These are phyloP conservation scores for Hypoxylon subgilvum DNA, from an alignment of 495 filamentous ascomycete genomes.

Conservation along the genomic window DNA sequence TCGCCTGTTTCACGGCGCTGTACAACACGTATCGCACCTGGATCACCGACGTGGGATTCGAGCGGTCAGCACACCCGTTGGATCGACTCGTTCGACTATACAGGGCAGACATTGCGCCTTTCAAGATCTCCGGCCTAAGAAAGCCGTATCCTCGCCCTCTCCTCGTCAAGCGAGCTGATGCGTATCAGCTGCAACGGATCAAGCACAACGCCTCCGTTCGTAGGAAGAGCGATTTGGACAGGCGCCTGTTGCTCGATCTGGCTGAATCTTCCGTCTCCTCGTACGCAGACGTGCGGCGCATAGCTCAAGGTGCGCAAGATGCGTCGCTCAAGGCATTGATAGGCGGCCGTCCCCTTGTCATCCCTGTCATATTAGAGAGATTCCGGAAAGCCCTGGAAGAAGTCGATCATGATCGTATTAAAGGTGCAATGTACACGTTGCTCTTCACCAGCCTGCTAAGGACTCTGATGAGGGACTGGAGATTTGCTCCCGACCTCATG, in stretches of 20 bases:
- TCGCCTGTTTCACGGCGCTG: conserved; percentile 88
- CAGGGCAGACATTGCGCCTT: conserved; percentile 82
- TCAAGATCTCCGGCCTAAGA: conserved; percentile 89
- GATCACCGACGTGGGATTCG: conserved; percentile 97
- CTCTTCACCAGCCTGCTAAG: conserved; percentile 88
- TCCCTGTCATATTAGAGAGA: conserved; percentile 80
- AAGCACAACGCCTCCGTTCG: conserved; percentile 90
- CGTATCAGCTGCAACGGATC: conserved; percentile 91
- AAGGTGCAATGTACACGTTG: conserved; percentile 88
- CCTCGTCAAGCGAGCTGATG: conserved; percentile 85
- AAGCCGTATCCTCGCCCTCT: conserved; percentile 92
- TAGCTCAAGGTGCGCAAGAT: conserved; percentile 89
- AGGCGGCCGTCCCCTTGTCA: conserved; percentile 83
- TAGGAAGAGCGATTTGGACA: conserved; percentile 82
- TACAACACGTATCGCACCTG: conserved; percentile 94
- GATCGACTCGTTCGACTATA: conserved; percentile 85
- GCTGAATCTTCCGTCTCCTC: conserved; percentile 90
- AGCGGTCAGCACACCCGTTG: conserved; percentile 89
- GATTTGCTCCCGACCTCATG: conserved; percentile 84
- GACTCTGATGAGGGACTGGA: conserved; percentile 87
- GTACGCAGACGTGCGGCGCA: conserved; percentile 92
- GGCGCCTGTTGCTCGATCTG: conserved; percentile 81
- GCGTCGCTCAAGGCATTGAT: conserved; percentile 91
- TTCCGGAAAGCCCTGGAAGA: conserved; percentile 82
- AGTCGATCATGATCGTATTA: conserved; percentile 86